Conservation (phyloP, 352 stramenopile genomes). For the Phytophthora sp. region DNA sequence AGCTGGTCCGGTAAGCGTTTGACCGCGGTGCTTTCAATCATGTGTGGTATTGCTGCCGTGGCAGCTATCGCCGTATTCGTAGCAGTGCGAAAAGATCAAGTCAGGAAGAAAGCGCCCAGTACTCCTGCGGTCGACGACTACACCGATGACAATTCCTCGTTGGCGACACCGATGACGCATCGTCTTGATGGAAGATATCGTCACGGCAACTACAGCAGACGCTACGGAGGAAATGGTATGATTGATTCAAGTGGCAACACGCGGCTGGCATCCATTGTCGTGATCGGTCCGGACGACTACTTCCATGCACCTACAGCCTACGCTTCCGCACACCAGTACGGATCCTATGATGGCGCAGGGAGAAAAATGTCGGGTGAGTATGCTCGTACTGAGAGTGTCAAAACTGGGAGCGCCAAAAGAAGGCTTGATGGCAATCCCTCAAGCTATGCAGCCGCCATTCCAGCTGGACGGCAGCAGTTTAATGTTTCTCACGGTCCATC, state of each 20-base stretch:
- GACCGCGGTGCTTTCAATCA: slow-evolving; percentile 22
- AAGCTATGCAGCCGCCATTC: not conserved
- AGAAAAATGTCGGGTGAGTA: not conserved
- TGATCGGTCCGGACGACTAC: slow-evolving; percentile 28
- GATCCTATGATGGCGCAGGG: not conserved
- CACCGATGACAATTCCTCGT: slow-evolving; percentile 17
- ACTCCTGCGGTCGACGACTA: slow-evolving; percentile 38
- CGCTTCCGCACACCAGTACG: slow-evolving; percentile 8
- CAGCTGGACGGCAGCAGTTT: slow-evolving; percentile 2
- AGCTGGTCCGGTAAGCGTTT: slow-evolving; percentile 27
- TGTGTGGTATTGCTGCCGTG: slow-evolving; percentile 33
- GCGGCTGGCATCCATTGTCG: slow-evolving; percentile 24
- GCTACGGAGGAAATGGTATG: not conserved
- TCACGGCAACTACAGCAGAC: not conserved
- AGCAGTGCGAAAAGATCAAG: slow-evolving; percentile 33
- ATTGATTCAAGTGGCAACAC: slow-evolving; percentile 10
- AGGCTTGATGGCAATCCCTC: not conserved
- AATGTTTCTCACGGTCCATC: slow-evolving; percentile 8
- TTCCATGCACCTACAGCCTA: slow-evolving; percentile 8
- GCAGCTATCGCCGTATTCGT: slow-evolving; percentile 48
- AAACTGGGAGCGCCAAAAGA: not conserved
- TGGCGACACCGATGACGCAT: slow-evolving; percentile 19
- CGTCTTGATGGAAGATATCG: slow-evolving; percentile 8
- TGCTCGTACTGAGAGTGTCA: not conserved
- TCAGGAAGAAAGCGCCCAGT: slow-evolving; percentile 23